Base-by-base conservation (phyloP, 495 filamentous ascomycete genomes). In the Pyrenula massariospora region DNA sequence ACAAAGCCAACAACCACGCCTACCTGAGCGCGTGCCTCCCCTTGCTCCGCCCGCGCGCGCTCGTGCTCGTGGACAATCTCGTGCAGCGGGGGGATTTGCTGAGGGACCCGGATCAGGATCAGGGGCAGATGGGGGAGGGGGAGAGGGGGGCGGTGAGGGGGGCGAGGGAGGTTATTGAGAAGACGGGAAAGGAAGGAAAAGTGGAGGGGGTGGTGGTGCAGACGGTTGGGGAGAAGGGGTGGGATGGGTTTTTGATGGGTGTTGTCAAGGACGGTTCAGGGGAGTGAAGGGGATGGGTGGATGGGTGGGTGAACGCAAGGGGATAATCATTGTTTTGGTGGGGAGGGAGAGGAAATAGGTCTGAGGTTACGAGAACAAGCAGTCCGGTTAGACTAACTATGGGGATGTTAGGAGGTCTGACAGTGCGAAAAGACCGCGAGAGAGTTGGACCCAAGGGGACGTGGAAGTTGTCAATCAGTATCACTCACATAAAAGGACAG, bases 181-280 rank as follows among this genome's bases (percentile, higher is more conserved):
- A 66, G 42, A 66, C 72, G 31, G 75, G 72, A 10, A 68, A 65
- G 62, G 70, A 77, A 57, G 31, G 60, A 3, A 68, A 72, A 56
- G 62, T 78, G 8, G 71, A 77, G 49, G 70, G 64, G 20, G 66
- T 68, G 51, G 65, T 79, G 12, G 55, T 78, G 53, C 73, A 77
- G 64, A 73, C 69, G 3, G 71, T 77, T 20, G 68, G 70, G 0
- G 75, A 75, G 65, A 79, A 79, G 66, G 67, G 62, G 21, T 76
- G 76, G 57, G 76, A 78, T 66, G 76, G 76, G 3, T 74, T 71
- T 59, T 55, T 73, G 54, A 55, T 73, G 24, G 69, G 66, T n/a
- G 63, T 62, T 0, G 58, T 62, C 12, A 54, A 24, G 22, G 5
- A 10, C 12, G 23, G 23, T 1, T 55, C 24, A 25, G 19, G 53